Percentiles rank a stretch among this genome's conserved stretches.
phyloP scores from a whole-genome alignment of 1,284 basidiomycete genomes.

The Pterula multifida region DNA sequence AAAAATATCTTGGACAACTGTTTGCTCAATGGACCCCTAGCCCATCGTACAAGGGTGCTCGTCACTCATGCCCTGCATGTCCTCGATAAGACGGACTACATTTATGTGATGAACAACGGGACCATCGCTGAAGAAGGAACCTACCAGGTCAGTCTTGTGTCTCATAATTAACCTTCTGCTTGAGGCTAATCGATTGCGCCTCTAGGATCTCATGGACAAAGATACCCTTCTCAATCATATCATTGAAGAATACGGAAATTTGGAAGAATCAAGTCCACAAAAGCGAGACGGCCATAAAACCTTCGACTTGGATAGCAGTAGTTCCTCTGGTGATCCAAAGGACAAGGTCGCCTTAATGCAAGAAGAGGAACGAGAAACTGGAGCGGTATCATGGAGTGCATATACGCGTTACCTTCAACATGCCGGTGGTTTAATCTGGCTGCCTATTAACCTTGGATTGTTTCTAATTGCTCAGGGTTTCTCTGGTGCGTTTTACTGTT shows the following conservation, averaged over 20 bases:
- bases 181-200: neutral
- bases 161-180: slow-evolving; percentile 4
- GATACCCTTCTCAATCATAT: slow-evolving; percentile 31
- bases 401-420: slow-evolving; percentile 24
- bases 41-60: slow-evolving; percentile 38
- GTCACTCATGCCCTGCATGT: slow-evolving; percentile 48
- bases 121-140: slow-evolving; percentile 35
- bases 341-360: slow-evolving; percentile 17
- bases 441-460: slow-evolving; percentile 13
- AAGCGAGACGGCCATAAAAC: slow-evolving; percentile 5
- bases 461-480: slow-evolving; percentile 1
- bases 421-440: slow-evolving; percentile 19
- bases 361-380: slow-evolving; percentile 22
- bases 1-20: slow-evolving; percentile 32
- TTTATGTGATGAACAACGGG: slow-evolving; percentile 49
- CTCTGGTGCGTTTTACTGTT: neutral
- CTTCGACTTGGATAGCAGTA: too few relatives aligned
- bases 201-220: slow-evolving; percentile 27
- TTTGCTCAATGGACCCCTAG: slow-evolving; percentile 30
- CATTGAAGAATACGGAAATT: slow-evolving; percentile 29
- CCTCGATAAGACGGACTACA: slow-evolving; percentile 32
- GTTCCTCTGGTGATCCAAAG: slow-evolving; percentile 14
- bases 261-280: slow-evolving; percentile 15
- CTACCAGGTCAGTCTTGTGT: slow-evolving; percentile 22
- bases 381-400: slow-evolving; percentile 18